These are phyloP conservation scores for Ceratobasidium papillatum DNA, from an alignment of 1,284 basidiomycete genomes.

Conservation along the genomic window DNA sequence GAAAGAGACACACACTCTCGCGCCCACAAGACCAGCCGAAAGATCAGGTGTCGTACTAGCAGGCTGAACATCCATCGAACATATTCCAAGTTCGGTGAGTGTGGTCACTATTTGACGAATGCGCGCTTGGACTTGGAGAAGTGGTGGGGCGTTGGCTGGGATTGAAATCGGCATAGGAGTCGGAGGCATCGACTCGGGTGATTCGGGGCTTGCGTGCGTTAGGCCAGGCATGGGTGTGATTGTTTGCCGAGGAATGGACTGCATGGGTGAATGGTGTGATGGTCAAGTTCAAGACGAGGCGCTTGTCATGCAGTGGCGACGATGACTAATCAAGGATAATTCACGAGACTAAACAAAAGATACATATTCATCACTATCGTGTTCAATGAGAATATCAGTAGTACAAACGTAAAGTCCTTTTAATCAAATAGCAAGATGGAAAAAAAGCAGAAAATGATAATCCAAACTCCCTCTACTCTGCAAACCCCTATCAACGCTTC, in stretches of 20 bases:
- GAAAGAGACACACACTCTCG: slow-evolving; percentile 41
- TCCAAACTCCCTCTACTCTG: not conserved
- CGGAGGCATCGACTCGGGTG: slow-evolving; percentile 35
- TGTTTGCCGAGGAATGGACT: slow-evolving; percentile 5
- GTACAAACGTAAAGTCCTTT: not conserved
- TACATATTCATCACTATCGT: not conserved
- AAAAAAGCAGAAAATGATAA: not conserved
- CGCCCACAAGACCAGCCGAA: slow-evolving; percentile 40
- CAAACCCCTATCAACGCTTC: slow-evolving; percentile 13
- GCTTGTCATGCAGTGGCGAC: not conserved
- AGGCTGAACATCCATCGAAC: slow-evolving; percentile 44
- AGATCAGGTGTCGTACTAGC: slow-evolving; percentile 28
- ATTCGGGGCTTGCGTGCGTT: slow-evolving; percentile 28
- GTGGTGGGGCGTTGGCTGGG: slow-evolving; percentile 19
- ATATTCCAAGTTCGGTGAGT: slow-evolving; percentile 40
- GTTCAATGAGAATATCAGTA: not conserved
- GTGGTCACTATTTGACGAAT: slow-evolving; percentile 29
- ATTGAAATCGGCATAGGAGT: slow-evolving; percentile 9
- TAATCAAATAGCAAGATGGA: not conserved
- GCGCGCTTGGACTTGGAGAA: slow-evolving; percentile 24
- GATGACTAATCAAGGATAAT: not conserved
- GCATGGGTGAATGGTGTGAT: slow-evolving; percentile 21
- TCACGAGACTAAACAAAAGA: not conserved
- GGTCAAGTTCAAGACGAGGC: slow-evolving; percentile 1
- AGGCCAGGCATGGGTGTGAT: slow-evolving; percentile 8